These are phyloP conservation scores for Elsinoe australis DNA, from an alignment of 2,329 filamentous ascomycete genomes.

Conservation along the genomic window DNA sequence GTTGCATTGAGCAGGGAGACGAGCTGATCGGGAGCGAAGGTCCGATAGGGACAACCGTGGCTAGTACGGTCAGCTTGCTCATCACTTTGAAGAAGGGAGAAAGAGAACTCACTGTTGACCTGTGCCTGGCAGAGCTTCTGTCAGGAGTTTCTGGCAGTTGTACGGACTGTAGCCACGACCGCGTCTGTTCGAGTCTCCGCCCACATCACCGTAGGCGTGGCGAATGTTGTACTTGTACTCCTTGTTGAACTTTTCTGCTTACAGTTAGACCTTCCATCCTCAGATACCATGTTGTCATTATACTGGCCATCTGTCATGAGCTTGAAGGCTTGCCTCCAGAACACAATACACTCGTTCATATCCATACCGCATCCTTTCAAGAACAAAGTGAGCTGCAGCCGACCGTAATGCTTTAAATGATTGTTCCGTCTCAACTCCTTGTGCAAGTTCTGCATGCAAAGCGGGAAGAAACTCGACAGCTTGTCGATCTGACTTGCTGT, in stretches of 20 bases:
- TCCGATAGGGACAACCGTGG: slow-evolving; percentile 94
- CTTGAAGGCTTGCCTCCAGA: slow-evolving; percentile 83
- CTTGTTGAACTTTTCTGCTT: slow-evolving; percentile 82
- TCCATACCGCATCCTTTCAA: slow-evolving; percentile 89
- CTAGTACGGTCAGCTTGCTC: slow-evolving; percentile 7
- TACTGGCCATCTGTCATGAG: slow-evolving; percentile 62
- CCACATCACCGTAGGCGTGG: slow-evolving; percentile 92
- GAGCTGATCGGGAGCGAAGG: slow-evolving; percentile 84
- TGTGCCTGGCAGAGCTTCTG: slow-evolving; percentile 74
- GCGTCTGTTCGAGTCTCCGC: slow-evolving; percentile 79
- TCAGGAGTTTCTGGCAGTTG: slow-evolving; percentile 91
- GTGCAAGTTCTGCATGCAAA: slow-evolving; percentile 92
- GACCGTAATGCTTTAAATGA: slow-evolving; percentile 87
- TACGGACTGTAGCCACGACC: slow-evolving; percentile 84
- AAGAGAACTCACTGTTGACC: slow-evolving; percentile 54
- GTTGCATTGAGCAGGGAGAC: slow-evolving; percentile 65
- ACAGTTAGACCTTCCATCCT: not conserved
- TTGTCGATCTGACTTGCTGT: slow-evolving; percentile 71
- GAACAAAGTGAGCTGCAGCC: slow-evolving; percentile 92
- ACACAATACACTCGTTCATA: slow-evolving; percentile 82
- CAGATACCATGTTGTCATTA: not conserved
- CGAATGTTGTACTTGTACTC: slow-evolving; percentile 96
- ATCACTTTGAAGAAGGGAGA: not conserved
- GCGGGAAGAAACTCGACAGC: slow-evolving; percentile 73
- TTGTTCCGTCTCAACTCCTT: slow-evolving; percentile 75